A percentile compares a stretch with the other conserved stretches of the same genome.
These are phyloP conservation scores for Ophiostoma montium DNA, from an alignment of 2,329 filamentous ascomycete genomes.

Conservation along the genomic window DNA sequence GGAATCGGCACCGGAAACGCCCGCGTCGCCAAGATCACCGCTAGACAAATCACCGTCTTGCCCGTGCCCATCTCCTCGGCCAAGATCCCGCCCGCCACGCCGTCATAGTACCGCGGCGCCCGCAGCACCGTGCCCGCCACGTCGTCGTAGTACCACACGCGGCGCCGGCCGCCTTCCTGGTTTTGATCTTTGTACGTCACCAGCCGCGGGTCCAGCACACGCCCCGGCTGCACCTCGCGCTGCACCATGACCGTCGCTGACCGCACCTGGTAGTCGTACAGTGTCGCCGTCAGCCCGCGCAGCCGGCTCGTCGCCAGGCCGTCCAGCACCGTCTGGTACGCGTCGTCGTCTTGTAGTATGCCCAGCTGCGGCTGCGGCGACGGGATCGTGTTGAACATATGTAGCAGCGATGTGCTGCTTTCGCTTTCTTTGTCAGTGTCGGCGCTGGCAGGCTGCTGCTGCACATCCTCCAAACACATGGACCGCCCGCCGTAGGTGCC, in stretches of 20 bases:
- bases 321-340: conserved; percentile 36
- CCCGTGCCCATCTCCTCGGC: conserved; percentile 72
- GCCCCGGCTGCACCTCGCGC: conserved; percentile 52
- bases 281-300: conserved; percentile 41
- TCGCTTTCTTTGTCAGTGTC: background rate
- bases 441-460: background rate
- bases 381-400: conserved; percentile 59
- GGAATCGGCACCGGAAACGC: conserved; percentile 54
- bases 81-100: conserved; percentile 60
- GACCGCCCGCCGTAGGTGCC: conserved; percentile 22
- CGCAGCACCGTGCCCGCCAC: conserved; percentile 46
- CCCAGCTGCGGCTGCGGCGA: conserved; percentile 48
- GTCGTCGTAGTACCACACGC: conserved; percentile 54
- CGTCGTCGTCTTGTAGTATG: conserved; percentile 29
- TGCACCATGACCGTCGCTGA: conserved; percentile 77
- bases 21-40: conserved; percentile 62
- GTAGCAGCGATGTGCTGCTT: conserved; percentile 38
- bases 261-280: conserved; percentile 68
- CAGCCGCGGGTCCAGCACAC: conserved; percentile 60
- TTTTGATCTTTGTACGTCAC: conserved; percentile 44
- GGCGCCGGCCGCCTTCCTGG: conserved; percentile 31
- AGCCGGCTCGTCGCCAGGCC: conserved; percentile 39
- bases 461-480: background rate
- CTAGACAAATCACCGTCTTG: conserved; percentile 76
- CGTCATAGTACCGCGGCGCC: conserved; percentile 60